phyloP scores from a whole-genome alignment of 1,284 basidiomycete species.

The Ceratobasidium sp. region DNA sequence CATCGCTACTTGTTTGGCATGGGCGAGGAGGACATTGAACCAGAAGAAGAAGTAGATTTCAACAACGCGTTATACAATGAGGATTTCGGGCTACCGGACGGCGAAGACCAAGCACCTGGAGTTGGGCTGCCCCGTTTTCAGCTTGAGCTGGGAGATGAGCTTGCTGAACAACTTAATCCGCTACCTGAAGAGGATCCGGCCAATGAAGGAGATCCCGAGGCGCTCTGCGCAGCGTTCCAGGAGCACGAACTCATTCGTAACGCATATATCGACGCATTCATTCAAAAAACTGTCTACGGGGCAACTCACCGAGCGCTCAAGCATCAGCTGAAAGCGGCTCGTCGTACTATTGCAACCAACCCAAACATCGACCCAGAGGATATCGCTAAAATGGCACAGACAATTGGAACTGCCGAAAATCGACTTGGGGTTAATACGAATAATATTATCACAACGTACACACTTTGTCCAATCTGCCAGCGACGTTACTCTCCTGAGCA shows the following conservation, averaged over 20 bases:
- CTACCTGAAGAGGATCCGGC: not conserved
- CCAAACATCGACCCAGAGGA: not conserved
- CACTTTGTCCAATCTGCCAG: not conserved
- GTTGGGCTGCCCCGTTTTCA: not conserved
- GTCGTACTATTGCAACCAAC: not conserved
- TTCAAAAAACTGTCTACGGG: not conserved
- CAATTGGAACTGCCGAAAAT: constrained; percentile 1
- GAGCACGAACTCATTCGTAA: constrained; percentile 20
- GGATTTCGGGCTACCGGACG: constrained; percentile 9
- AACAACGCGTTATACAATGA: not conserved
- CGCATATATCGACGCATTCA: constrained; percentile 13
- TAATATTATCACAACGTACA: not conserved
- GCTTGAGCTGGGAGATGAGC: not conserved
- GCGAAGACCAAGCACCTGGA: not conserved
- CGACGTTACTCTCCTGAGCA: not conserved
- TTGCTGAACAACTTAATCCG: not conserved
- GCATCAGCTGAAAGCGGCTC: not conserved
- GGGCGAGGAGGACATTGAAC: not conserved
- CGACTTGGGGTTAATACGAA: constrained; percentile 1
- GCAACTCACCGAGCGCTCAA: not conserved
- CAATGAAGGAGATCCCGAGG: not conserved
- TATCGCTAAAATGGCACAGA: constrained; percentile 12
- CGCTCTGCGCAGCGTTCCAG: not conserved
- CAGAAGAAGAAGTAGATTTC: not conserved
- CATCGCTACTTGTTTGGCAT: not conserved